Evolutionary conservation across 306 rosid genomes (phyloP), one percentile per base, ranked within the genome.

Genomic region (Senna tora): DNA sequence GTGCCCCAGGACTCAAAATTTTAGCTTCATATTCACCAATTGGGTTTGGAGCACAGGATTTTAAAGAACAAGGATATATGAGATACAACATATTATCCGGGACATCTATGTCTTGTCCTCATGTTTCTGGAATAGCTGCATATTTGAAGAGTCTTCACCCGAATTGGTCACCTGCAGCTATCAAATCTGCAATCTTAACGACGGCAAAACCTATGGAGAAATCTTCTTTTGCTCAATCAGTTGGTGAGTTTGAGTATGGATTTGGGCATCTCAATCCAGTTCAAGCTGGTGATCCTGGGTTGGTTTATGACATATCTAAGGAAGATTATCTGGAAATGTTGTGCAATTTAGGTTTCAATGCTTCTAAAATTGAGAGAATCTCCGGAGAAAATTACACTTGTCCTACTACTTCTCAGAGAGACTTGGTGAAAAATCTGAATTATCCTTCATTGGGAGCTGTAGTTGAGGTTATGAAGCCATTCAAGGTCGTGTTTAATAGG

Each of bases 21-120:
- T 50, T 79, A 57, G 84, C 84, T 43, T 61, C 87, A 14, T 79
- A n/a, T 55, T 72, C 87, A 5, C 87, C 74, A 0, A 4, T 5
- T 8, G n/a, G n/a, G n/a, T n/a, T n/a, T n/a, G n/a, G n/a, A n/a
- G n/a, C n/a, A n/a, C n/a, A n/a, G n/a, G n/a, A n/a, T n/a, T n/a
- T n/a, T n/a, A n/a, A n/a, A n/a, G 78, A 69, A 19, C 56, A 28
- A 20, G 72, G 86, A 65, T 21, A 25, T 5, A 80, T 52, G 21
- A 61, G 55, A 19, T 75, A 70, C 73, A 51, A 19, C 4, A 30
- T 82, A 25, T 1, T 45, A 1, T 67, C 71, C 1, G 76, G 87
- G 16, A 83, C 77, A 8, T 75, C 81, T 36, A 66, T 82, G 80
- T 12, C 86, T 32, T 82, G 83, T 36, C 86, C 80, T 10, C 86